A percentile compares a stretch with the other conserved stretches of the same genome.
Evolutionary conservation across 768 basidiomycete genomes (phyloP).

Genomic region (Suillus paluster): DNA sequence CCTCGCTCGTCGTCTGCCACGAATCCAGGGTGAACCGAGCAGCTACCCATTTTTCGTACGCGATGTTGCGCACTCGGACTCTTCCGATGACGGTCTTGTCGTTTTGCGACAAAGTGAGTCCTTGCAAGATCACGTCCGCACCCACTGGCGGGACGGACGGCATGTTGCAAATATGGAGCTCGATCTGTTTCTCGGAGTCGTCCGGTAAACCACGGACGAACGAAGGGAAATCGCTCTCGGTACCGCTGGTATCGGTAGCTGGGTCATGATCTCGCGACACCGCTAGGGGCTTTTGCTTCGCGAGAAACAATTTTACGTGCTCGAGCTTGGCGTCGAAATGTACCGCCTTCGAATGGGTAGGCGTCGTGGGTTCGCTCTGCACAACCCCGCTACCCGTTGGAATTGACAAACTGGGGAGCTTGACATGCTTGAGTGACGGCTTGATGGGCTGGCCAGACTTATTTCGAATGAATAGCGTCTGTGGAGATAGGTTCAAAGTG

Average conservation of each 20-base stretch:
- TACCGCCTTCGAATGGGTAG: constrained; percentile 79
- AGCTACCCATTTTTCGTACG: constrained; percentile 86
- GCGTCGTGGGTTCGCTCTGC: constrained; percentile 84
- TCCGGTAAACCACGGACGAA: constrained; percentile 59
- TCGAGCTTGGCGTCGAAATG: constrained; percentile 93
- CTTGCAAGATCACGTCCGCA: constrained; percentile 59
- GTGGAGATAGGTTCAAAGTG: constrained; percentile 14
- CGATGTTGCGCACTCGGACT: constrained; percentile 81
- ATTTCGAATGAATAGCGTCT: constrained; percentile 68
- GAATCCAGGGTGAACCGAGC: constrained; percentile 92
- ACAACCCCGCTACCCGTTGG: constrained; percentile 50
- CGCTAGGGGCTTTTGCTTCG: constrained; percentile 93
- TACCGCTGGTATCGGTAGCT: constrained; percentile 78
- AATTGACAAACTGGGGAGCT: constrained; percentile 57
- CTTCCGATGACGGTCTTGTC: constrained; percentile 66
- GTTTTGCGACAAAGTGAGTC: constrained; percentile 55
- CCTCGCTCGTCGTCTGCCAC: constrained; percentile 97
- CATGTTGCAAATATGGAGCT: constrained; percentile 73
- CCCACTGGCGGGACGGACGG: constrained; percentile 46
- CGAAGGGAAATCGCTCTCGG: constrained; percentile 76
- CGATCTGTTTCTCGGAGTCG: constrained; percentile 43
- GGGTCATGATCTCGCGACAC: constrained; percentile 92
- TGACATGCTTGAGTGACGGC: constrained; percentile 81
- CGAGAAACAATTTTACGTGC: constrained; percentile 92
- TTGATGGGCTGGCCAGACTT: constrained; percentile 95